Base-by-base conservation (phyloP, 805 yeast species). In the Myxozyma neglecta region DNA sequence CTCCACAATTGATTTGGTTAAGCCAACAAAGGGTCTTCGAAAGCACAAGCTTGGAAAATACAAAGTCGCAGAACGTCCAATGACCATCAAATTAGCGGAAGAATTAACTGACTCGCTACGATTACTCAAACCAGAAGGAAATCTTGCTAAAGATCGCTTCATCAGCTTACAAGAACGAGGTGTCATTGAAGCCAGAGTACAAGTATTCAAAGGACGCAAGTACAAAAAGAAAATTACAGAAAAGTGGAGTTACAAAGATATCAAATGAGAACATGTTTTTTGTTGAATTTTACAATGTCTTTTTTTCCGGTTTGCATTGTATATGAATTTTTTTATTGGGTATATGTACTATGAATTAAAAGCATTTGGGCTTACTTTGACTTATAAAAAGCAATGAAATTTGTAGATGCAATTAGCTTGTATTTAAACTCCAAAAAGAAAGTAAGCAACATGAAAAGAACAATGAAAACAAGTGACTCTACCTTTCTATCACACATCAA, bases 181-280 rank as follows among this genome's bases (percentile, higher is more conserved):
- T 68, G 83, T 87, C 71, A 80, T 94, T 59, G 99, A 93, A 75
- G 80, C 96, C 6, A 84, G 97, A 76, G 82, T 86, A 42, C 89
- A 87, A 11, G 85, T 83, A 60, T 80, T 80, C 67, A 84, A 83
- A 73, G 83, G 79, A 73, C 83, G 87, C 72, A 86, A 83, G 73
- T 87, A 86, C 71, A 80, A 85, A 68, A 87, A 82, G 61, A 90
- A 88, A 79, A 76, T 88, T 64, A 88, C 96, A 36, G 97, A 93
- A 75, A 93, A 92, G 77, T 90, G 96, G 96, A 83, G 92, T 39
- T 89, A 88, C 77, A 93, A 93, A 78, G 96, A 93, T 76, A 58
- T 64, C 52, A 64, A 64, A 42, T 64, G 60, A 37, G 32, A 29
- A n/a, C 42, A 2, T 13, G 16, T n/a, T 39, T 39, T 39, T 6